Evolutionary conservation across 495 filamentous ascomycete genomes (phyloP).

Genomic region (Apiosordaria backusii): DNA sequence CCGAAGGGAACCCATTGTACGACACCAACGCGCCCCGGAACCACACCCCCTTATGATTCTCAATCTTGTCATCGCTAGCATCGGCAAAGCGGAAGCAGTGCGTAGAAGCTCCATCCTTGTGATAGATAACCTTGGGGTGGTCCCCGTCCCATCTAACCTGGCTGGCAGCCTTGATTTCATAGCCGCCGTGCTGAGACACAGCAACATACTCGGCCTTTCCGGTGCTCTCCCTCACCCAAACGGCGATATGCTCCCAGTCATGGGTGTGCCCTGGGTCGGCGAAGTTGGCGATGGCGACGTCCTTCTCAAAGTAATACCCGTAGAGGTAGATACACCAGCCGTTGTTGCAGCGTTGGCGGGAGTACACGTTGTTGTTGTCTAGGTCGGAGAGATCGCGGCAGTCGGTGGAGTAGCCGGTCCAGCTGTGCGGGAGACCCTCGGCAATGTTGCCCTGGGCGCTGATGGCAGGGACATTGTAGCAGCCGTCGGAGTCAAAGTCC

Average conservation of each 20-base stretch:
- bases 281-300: conserved; percentile 36
- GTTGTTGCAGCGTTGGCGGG: conserved; percentile 43
- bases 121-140: conserved; percentile 44
- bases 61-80: conserved; percentile 35
- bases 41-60: conserved; percentile 42
- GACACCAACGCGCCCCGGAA: conserved; percentile 38
- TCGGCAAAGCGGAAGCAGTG: conserved; percentile 45
- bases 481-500: conserved; percentile 47
- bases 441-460: conserved; percentile 35
- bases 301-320: conserved; percentile 50
- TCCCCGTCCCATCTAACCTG: conserved; percentile 41
- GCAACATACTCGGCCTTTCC: conserved; percentile 34
- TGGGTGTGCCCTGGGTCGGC: conserved; percentile 37
- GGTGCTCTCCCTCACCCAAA: conserved; percentile 33
- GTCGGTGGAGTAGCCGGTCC: conserved; percentile 28
- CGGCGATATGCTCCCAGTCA: conserved; percentile 49
- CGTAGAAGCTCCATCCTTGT: conserved; percentile 42
- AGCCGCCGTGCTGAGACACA: conserved; percentile 40
- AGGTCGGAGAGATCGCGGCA: conserved; percentile 43
- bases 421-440: conserved; percentile 36
- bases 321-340: conserved; percentile 46
- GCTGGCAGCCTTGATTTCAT: conserved; percentile 30
- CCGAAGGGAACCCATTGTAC: conserved; percentile 38
- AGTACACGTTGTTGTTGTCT: conserved; percentile 46
- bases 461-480: conserved; percentile 48